phyloP scores from a whole-genome alignment of 2,329 filamentous ascomycete species.

The Fusarium lateritium region DNA sequence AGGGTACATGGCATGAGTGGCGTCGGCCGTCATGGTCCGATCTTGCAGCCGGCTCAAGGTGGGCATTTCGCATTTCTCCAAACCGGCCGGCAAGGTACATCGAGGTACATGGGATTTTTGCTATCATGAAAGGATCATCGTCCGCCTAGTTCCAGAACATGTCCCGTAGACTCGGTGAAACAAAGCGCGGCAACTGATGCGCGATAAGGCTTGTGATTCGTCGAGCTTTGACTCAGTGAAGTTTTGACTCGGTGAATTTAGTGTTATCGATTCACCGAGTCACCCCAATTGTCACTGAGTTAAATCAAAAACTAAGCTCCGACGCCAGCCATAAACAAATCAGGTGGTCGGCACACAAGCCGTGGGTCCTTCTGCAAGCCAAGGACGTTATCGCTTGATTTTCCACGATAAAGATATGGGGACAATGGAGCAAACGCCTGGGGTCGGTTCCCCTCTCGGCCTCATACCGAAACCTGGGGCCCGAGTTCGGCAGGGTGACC shows the following conservation, averaged over 20 bases:
- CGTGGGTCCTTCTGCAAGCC: conserved; percentile 12
- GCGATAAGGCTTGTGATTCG: conserved; percentile 28
- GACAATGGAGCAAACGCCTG: neutral
- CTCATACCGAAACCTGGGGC: conserved; percentile 30
- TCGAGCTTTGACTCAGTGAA: conserved; percentile 1
- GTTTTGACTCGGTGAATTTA: conserved; percentile 43
- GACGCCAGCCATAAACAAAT: conserved; percentile 12
- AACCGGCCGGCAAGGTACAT: conserved; percentile 37
- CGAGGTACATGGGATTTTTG: conserved; percentile 19
- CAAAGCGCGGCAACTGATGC: conserved; percentile 30
- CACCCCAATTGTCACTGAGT: conserved; percentile 37
- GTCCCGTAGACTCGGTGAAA: conserved; percentile 31
- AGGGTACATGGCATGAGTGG: conserved; percentile 35
- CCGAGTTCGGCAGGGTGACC: conserved; percentile 24
- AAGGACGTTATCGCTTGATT: conserved; percentile 22
- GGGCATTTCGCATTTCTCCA: conserved; percentile 6
- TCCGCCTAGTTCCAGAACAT: conserved; percentile 7
- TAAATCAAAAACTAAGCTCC: neutral
- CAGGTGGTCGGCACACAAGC: conserved; percentile 31
- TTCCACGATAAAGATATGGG: neutral
- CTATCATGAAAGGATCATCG: conserved; percentile 2
- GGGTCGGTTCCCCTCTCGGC: conserved; percentile 21
- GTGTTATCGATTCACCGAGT: conserved; percentile 31
- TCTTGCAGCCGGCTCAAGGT: conserved; percentile 30
- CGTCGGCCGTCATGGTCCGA: conserved; percentile 44